These are phyloP conservation scores for Ceratocystis variospora DNA, from an alignment of 2,329 filamentous ascomycete genomes.

Conservation along the genomic window DNA sequence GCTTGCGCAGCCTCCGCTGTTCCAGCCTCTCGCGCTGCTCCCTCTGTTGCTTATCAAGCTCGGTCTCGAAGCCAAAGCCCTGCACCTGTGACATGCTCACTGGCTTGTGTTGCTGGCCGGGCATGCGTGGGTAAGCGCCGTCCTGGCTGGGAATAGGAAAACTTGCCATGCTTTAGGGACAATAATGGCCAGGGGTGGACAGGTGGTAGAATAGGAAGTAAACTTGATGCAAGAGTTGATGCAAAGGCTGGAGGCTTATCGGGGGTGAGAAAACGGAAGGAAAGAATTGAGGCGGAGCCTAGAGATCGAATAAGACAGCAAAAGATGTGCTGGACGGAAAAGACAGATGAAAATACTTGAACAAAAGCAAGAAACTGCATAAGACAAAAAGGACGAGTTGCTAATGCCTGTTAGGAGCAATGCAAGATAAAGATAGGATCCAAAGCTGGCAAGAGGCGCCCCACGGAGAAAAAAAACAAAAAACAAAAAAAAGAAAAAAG, in stretches of 20 bases:
- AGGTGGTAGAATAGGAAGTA: too few relatives aligned
- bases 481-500: not conserved
- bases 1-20: constrained; percentile 2
- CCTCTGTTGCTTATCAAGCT: constrained; percentile 6
- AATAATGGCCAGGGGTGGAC: not conserved
- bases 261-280: not conserved
- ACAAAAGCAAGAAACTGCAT: not conserved
- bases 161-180: constrained; percentile 7
- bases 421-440: not conserved
- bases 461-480: not conserved
- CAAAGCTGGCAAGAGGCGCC: not conserved
- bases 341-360: not conserved
- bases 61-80: constrained; percentile 13
- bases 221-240: not conserved
- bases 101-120: constrained; percentile 9
- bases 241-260: not conserved
- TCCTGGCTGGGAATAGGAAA: constrained; percentile 9
- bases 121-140: constrained; percentile 15
- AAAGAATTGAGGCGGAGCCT: not conserved
- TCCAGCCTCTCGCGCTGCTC: constrained; percentile 7
- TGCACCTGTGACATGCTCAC: constrained; percentile 8
- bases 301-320: not conserved
- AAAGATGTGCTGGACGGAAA: too few relatives aligned
- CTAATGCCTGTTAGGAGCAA: not conserved
- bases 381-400: not conserved